Evolutionary conservation across 2,329 filamentous ascomycete species (phyloP), one percentile per base, ranked within the genome.

Genomic region (Cordyceps farinosa): DNA sequence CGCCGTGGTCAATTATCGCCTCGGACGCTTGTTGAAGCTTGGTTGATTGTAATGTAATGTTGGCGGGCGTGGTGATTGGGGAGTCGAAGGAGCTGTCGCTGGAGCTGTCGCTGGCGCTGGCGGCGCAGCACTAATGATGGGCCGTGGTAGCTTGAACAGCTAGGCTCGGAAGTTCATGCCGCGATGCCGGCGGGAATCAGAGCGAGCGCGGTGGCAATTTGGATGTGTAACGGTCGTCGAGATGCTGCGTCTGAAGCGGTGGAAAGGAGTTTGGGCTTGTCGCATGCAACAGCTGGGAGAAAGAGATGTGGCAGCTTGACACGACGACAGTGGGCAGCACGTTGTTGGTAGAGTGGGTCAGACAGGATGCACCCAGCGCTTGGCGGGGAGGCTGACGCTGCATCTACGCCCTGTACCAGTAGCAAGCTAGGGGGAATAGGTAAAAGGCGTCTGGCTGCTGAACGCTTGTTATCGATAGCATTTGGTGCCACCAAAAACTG

Each of bases 1-100:
- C 59, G 65, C 79, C 70, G 65, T 56, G 55, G 34, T 32, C 13
- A 29, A 40, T 42, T 55, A 40, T 62, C 5, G 42, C 5, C n/a
- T 42, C 42, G 47, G 61, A 52, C 34, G 42, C 30, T 47, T 17
- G 32, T 36, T 32, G 51, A 50, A 13, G 27, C n/a, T 45, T 29
- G 15, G n/a, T 17, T 38, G 30, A n/a, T 29, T 42, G 53, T 30
- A 38, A 61, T 61, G n/a, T 36, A 30, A 48, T 61, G 58, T 50
- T 61, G 62, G 38, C 48, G 61, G 64, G 29, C 52, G 63, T 13
- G 51, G 59, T 32, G 17, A 34, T 27, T 52, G 36, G 55, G 55
- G 29, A 45, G 53, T 62, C 38, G 17, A 30, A 15, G 42, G 36
- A 34, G 27, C 22, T 51, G 10, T 40, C 13, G 51, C 40, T 22